phyloP scores from a whole-genome alignment of 2,329 filamentous ascomycete species.

The Grosmannia penicillata region DNA sequence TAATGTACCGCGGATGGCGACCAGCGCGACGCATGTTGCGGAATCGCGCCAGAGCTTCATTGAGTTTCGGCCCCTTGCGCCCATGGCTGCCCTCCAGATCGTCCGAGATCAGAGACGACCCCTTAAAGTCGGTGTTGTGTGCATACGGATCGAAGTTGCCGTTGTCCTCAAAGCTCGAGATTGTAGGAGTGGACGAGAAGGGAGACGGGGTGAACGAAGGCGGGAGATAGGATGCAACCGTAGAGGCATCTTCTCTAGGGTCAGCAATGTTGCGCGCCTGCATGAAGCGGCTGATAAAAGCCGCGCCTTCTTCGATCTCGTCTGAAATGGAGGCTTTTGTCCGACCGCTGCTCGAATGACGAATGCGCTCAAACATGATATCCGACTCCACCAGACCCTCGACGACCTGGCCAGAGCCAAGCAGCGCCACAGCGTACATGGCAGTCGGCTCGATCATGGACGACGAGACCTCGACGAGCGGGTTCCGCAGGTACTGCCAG shows the following conservation, averaged over 20 bases:
- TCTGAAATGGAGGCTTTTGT: constrained; percentile 45
- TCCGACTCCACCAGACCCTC: constrained; percentile 69
- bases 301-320: constrained; percentile 75
- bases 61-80: constrained; percentile 56
- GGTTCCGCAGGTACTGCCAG: constrained; percentile 59
- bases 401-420: constrained; percentile 71
- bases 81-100: constrained; percentile 70
- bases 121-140: constrained; percentile 81
- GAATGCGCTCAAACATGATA: constrained; percentile 75
- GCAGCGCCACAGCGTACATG: constrained; percentile 81
- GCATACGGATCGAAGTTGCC: constrained; percentile 69
- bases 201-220: constrained; percentile 33
- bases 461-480: constrained; percentile 42
- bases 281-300: constrained; percentile 51
- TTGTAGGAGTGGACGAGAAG: constrained; percentile 38
- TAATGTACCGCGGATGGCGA: constrained; percentile 87
- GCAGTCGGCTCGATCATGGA: constrained; percentile 73
- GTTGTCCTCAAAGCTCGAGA: constrained; percentile 57
- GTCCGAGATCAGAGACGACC: constrained; percentile 80
- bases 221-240: constrained; percentile 24
- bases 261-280: constrained; percentile 36
- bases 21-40: constrained; percentile 87
- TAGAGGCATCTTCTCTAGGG: constrained; percentile 32
- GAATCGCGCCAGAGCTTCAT: constrained; percentile 70
- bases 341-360: constrained; percentile 34